Base-by-base conservation (phyloP, 1,139 yeast genomes). In the Pichia inconspicua region DNA sequence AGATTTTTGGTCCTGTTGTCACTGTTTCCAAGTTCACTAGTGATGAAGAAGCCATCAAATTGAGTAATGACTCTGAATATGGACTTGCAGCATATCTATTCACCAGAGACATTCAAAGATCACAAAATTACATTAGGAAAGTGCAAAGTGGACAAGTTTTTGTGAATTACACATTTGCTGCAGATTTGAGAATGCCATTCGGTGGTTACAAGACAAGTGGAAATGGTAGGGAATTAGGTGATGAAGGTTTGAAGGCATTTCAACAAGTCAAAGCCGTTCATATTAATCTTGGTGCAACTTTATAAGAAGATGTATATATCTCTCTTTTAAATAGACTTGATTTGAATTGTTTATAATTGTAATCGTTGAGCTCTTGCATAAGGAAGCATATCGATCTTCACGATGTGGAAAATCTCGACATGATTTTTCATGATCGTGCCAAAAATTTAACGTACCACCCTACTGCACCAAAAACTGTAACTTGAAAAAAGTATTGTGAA, bases 81-180 rank as follows among this genome's bases (percentile, higher is more conserved):
- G 83, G 83, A 30, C 73, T 78, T 58, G 82, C 82, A 15, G 81
- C 82, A 32, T 76, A 80, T 55, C 66, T 78, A 35, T 78, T 78
- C 66, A 75, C 82, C 46, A 68, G 66, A 45, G 73, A 74, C 58
- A 65, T 73, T 31, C 60, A 62, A 22, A 63, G 68, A 47, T 80
- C 81, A 19, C 67, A 65, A 54, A 60, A 53, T 19, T 65, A 53
- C 53, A 58, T 58, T 14, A 54, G 60, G 40, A 54, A 51, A 17
- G 62, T 62, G 17, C 59, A 62, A 45, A 69, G 78, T 30, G 83
- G 83, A 47, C 77, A 74, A 72, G 77, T 78, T 36, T 78, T 79
- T 74, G 77, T 78, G 57, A 78, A 78, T 62, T 71, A 77, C 19
- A 74, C 81, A 40, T 76, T 77, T 62, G 81, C 78, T 58, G 73